phyloP scores from a whole-genome alignment of 1,284 basidiomycete species.

The Cutaneotrichosporon sp. region DNA sequence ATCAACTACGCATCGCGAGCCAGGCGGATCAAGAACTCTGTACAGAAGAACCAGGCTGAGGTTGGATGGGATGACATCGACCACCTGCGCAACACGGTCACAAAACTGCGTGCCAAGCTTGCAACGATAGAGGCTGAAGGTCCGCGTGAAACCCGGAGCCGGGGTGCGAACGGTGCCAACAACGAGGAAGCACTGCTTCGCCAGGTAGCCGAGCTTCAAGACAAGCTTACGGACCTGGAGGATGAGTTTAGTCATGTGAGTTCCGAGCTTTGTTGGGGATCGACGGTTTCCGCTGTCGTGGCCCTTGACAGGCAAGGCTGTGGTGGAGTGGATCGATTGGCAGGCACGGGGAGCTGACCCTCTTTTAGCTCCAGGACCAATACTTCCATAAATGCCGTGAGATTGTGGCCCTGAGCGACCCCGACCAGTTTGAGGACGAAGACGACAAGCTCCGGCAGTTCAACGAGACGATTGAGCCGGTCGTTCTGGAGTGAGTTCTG shows the following conservation, averaged over 20 bases:
- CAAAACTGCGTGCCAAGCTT: constrained; percentile 66
- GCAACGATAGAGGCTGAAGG: constrained; percentile 6
- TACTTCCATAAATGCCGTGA: constrained; percentile 49
- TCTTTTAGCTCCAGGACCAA: constrained; percentile 42
- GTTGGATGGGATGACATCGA: constrained; percentile 98
- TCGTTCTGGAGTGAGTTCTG: constrained; percentile 73
- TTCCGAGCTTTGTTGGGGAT: not conserved
- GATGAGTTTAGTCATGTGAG: constrained; percentile 49
- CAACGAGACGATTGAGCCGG: constrained; percentile 93
- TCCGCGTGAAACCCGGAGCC: constrained; percentile 48
- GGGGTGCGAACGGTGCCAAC: constrained; percentile 53
- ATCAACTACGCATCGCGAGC: constrained; percentile 98
- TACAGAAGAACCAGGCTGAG: constrained; percentile 88
- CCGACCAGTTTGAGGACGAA: constrained; percentile 27
- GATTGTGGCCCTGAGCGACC: constrained; percentile 39
- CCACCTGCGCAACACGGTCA: constrained; percentile 83
- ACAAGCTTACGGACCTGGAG: constrained; percentile 40
- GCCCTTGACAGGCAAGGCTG: not conserved
- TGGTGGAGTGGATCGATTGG: not conserved
- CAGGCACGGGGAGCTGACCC: constrained; percentile 7
- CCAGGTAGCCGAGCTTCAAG: constrained; percentile 22
- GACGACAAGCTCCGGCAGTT: constrained; percentile 61
- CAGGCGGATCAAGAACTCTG: constrained; percentile 93
- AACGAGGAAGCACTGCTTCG: constrained; percentile 69
- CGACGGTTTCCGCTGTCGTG: not conserved